These are phyloP conservation scores for Boletus smithii DNA, from an alignment of 1,284 basidiomycete species.

Conservation along the genomic window DNA sequence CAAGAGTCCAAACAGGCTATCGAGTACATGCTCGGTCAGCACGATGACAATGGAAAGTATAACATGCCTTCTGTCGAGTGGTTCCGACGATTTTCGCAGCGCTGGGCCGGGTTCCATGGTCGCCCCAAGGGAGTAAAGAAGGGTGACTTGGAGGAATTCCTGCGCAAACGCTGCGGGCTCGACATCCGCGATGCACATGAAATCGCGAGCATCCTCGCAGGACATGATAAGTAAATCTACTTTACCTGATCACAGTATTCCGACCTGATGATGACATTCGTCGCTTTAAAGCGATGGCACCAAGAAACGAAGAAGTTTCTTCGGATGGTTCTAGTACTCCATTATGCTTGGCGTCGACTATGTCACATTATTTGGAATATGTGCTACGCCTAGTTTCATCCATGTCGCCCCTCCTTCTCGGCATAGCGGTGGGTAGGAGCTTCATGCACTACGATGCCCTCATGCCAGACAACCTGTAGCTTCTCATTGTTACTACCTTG, in stretches of 20 bases:
- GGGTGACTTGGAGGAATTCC: neutral
- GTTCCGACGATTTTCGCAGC: conserved; percentile 1
- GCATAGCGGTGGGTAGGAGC: neutral
- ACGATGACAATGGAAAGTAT: conserved; percentile 6
- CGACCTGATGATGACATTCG: neutral
- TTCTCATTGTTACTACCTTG: neutral
- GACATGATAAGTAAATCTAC: neutral
- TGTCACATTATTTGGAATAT: neutral
- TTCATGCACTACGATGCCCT: neutral
- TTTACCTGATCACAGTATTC: neutral
- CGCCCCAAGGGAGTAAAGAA: neutral
- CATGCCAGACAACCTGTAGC: neutral
- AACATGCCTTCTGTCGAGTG: conserved; percentile 11
- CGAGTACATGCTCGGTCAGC: conserved; percentile 3
- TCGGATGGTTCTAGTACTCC: neutral
- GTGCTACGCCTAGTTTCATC: neutral
- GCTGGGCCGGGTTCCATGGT: neutral
- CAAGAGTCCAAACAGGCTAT: conserved; percentile 8
- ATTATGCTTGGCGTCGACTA: neutral
- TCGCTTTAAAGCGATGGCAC: neutral
- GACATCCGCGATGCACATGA: neutral
- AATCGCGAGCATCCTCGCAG: neutral
- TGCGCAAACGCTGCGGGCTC: neutral
- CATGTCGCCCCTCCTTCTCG: neutral
- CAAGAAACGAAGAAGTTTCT: conserved; percentile 2